Base-by-base conservation (phyloP, 169 alveolate species). In the Cryptosporidium sp. region DNA sequence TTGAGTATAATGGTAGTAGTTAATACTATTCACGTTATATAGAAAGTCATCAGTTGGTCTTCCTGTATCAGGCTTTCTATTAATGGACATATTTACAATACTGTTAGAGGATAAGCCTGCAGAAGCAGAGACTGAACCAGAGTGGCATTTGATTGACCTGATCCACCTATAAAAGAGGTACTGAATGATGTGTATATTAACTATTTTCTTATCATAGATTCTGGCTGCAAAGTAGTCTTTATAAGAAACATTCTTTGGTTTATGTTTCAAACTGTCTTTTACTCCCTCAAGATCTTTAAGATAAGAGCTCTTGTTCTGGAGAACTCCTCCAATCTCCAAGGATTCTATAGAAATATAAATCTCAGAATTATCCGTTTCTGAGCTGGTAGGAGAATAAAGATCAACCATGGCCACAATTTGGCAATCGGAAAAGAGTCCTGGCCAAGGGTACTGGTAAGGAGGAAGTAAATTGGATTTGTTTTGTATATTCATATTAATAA, bases 381-480 rank as follows among this genome's bases (percentile, higher is more conserved):
- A 31, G 14, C 16, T 29, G 14, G 23, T 3, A 21, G 26, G 33
- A 0, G 62, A 43, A 18, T 62, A n/a, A n/a, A 5, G 67, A 43
- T 62, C 89, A 21, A 26, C 51, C 35, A 80, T 52, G 16, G 69
- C 59, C 33, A 80, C 55, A 26, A 80, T 31, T 41, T 80, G 74
- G 31, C 89, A 80, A 23, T 80, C 68, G 2, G 89, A 80, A 23
- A 80, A 39, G 8, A 80, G 55, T n/a, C 89, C 73, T 5, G 89
- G 89, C 89, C 89, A 80, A 18, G 89, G 89, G 33, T 80, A 80
- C 68, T 80, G 89, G 35, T 62, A 80, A 29, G 89, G 89, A 41
- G 89, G 89, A 37, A 80, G 52, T 21, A 80, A 33, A 41, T 80
- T 80, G 6, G 89, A 80, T 16, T 80, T 80, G 9, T 65, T 80